A percentile compares a stretch with the other conserved stretches of the same genome.
Evolutionary conservation across 78 protist species (phyloP).

Genomic region (Dictyostelium firmibasis): DNA sequence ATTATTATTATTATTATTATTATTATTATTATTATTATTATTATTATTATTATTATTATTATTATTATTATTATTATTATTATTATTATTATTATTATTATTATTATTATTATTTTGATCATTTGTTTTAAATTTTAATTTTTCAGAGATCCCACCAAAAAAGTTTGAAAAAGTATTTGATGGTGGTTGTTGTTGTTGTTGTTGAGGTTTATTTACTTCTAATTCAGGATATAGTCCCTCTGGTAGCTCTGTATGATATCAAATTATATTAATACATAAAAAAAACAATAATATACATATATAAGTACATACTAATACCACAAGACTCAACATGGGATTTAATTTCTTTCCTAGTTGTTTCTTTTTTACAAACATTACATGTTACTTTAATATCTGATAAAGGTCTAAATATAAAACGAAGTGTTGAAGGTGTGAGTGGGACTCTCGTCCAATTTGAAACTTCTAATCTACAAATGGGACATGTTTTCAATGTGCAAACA

Average conservation of each 20-base stretch:
- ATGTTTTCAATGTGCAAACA: background rate
- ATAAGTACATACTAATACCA: constrained; percentile 16
- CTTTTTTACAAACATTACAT: constrained; percentile 17
- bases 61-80: background rate
- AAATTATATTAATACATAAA: background rate
- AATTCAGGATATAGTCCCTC: constrained; percentile 17
- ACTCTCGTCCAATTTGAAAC: constrained; percentile 42
- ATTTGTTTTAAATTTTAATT: background rate
- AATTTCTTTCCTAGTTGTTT: constrained; percentile 61
- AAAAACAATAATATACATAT: background rate
- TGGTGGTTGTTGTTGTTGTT: background rate
- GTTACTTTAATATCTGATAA: constrained; percentile 47
- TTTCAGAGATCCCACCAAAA: background rate
- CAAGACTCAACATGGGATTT: constrained; percentile 43
- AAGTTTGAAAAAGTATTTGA: background rate
- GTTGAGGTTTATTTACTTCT: background rate
- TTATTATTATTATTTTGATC: background rate
- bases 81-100: background rate
- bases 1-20: too few species aligned
- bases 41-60: background rate
- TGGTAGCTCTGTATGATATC: background rate
- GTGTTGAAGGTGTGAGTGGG: constrained; percentile 26
- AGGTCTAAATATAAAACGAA: constrained; percentile 46
- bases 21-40: too few species aligned
- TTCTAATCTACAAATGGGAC: constrained; percentile 49